phyloP scores from a whole-genome alignment of 495 filamentous ascomycete species.

The Neurospora sp. region DNA sequence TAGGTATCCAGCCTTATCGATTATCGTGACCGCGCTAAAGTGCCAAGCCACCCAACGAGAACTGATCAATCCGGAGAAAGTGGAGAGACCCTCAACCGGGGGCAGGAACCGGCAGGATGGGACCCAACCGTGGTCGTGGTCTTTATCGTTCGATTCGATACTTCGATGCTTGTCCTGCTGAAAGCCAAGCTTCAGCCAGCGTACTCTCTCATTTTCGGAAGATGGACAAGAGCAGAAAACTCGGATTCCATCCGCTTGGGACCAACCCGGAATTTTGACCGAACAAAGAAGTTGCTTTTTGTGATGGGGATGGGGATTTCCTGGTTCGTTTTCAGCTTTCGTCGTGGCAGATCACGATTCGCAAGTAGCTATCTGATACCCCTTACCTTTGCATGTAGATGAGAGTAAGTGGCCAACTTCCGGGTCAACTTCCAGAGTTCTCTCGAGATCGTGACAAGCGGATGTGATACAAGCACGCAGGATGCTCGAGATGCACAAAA shows the following conservation, averaged over 20 bases:
- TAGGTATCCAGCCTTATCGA: neutral
- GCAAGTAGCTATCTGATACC: neutral
- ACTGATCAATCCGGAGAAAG: neutral
- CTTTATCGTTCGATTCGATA: neutral
- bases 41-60: neutral
- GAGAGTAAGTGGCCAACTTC: neutral
- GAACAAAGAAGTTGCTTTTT: neutral
- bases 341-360: neutral
- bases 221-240: neutral
- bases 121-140: neutral
- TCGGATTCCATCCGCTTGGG: neutral
- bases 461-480: neutral
- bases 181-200: neutral
- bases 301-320: neutral
- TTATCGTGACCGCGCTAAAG: neutral
- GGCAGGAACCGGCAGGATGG: neutral
- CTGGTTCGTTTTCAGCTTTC: neutral
- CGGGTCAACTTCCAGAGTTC: neutral
- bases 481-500: neutral
- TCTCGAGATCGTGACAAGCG: neutral
- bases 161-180: neutral
- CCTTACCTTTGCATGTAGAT: neutral
- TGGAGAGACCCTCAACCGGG: neutral
- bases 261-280: neutral
- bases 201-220: neutral